Evolutionary conservation across 2,329 filamentous ascomycete species (phyloP), one percentile per base, ranked within the genome.

Genomic region (Aspergillus proliferans): DNA sequence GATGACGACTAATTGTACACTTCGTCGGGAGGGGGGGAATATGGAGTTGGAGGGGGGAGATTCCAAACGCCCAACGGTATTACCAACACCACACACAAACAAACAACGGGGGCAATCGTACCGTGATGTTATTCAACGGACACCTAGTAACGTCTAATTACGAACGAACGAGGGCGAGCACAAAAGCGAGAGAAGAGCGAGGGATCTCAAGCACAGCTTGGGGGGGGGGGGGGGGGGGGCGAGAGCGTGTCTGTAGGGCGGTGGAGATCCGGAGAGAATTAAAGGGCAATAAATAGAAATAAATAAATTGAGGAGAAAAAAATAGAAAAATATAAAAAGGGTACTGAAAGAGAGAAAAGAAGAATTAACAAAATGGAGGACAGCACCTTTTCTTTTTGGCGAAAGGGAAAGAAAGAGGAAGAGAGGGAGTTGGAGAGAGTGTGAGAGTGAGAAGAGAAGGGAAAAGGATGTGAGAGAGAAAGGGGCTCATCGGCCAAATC

Each of bases 261-360:
- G 52, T 55, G 51, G 52, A 53, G 54, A 46, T 45, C 43, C 22
- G n/a, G 24, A 43, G 33, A 41, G 30, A 47, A 21, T 18, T 14
- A 50, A 40, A 45, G 15, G 18, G 19, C n/a, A 21, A 19, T 18
- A 36, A 36, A 21, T 15, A 14, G 34, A 39, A 34, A 46, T 46
- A 53, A 47, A 50, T 45, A 46, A 28, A 43, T 38, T 49, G 41
- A 47, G 52, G 55, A 58, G 56, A 52, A 47, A 55, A 54, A 55
- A 54, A 51, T 52, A 52, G 40, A 18, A 57, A 58, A 56, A 62
- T 61, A 19, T 10, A 21, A 40, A 21, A 40, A 40, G 38, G 18
- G 10, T 22, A 21, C 15, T 40, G 38, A 40, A 40, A 40, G 38
- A 67, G 62, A 62, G 63, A 66, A 60, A 59, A 61, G 63, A 63